A percentile compares a stretch with the other conserved stretches of the same genome.
These are phyloP conservation scores for Trichoderma erinaceum DNA, from an alignment of 495 filamentous ascomycete species.

Conservation along the genomic window DNA sequence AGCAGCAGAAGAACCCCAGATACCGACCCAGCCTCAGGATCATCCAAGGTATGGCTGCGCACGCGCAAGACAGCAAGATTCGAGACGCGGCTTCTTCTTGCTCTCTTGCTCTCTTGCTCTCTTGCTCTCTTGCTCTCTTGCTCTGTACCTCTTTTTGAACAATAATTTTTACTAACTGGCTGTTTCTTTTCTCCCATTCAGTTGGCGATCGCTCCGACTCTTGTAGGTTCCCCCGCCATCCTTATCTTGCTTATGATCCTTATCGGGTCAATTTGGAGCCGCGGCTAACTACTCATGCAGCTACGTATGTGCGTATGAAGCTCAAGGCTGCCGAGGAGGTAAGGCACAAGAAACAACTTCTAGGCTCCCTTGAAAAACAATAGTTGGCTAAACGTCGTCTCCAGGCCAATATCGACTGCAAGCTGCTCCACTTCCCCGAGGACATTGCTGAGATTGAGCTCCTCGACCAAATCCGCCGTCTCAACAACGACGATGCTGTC, in stretches of 20 bases:
- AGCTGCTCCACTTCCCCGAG: conserved; percentile 75
- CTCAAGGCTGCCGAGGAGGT: conserved; percentile 94
- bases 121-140: background rate
- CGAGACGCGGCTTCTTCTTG: background rate
- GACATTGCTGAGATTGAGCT: conserved; percentile 79
- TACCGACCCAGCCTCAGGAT: conserved; percentile 87
- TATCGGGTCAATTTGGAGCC: conserved; percentile 8
- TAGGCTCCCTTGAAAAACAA: conserved; percentile 15
- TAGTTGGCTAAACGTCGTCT: conserved; percentile 9
- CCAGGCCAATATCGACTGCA: conserved; percentile 83
- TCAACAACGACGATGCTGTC: conserved; percentile 83
- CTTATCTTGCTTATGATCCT: background rate
- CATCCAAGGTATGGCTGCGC: conserved; percentile 63
- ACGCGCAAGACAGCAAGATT: conserved; percentile 25
- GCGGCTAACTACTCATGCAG: conserved; percentile 34
- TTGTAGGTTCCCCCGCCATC: conserved; percentile 50
- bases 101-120: background rate
- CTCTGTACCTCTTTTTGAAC: background rate
- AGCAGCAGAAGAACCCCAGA: conserved; percentile 72
- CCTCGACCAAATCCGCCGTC: conserved; percentile 65
- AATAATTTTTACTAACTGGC: conserved; percentile 18
- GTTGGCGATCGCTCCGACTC: conserved; percentile 91
- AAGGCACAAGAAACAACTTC: conserved; percentile 22
- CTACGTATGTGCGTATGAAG: conserved; percentile 99
- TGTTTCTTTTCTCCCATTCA: conserved; percentile 25